phyloP scores from a whole-genome alignment of 2,329 filamentous ascomycete genomes.

The Chrysoporthe puriensis region DNA sequence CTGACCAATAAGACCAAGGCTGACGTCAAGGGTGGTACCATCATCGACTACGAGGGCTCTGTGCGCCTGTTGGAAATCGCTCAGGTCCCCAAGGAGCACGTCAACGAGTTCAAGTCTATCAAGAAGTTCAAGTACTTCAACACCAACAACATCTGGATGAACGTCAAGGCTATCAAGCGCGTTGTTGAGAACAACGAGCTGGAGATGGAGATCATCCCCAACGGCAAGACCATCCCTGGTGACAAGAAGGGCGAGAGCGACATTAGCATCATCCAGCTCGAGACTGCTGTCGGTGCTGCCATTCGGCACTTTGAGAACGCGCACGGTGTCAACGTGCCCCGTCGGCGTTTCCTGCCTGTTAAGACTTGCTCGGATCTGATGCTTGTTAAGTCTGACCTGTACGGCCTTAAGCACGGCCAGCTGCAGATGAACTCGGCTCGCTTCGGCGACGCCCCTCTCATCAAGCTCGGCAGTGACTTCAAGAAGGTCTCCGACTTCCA shows the following conservation, averaged over 20 bases:
- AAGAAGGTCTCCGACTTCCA: slow-evolving; percentile 99
- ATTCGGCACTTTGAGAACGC: slow-evolving; percentile 99
- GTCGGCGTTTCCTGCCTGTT: slow-evolving; percentile 96
- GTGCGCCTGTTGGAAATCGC: slow-evolving; percentile 97
- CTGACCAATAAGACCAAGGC: slow-evolving; percentile 99
- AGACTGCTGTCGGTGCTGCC: slow-evolving; percentile 96
- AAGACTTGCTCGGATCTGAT: slow-evolving; percentile 99
- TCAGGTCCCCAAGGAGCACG: slow-evolving; percentile 99
- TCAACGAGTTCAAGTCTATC: slow-evolving; percentile 99
- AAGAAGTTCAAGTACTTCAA: slow-evolving; percentile 99
- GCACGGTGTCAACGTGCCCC: slow-evolving; percentile 97
- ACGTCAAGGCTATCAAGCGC: slow-evolving; percentile 95
- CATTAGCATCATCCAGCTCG: slow-evolving; percentile 94
- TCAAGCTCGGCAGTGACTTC: slow-evolving; percentile 99
- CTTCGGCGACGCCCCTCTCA: slow-evolving; percentile 94
- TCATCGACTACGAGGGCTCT: slow-evolving; percentile 98
- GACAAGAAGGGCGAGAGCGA: slow-evolving; percentile 99
- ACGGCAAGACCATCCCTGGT: slow-evolving; percentile 96
- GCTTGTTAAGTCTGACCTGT: slow-evolving; percentile 99
- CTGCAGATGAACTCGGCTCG: slow-evolving; percentile 95
- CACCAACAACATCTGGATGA: slow-evolving; percentile 99
- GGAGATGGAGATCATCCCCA: slow-evolving; percentile 99
- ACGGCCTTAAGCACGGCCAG: slow-evolving; percentile 98
- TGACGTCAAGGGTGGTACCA: slow-evolving; percentile 99
- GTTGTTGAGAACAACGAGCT: slow-evolving; percentile 98